These are phyloP conservation scores for Pyronema domesticum DNA, from an alignment of 495 filamentous ascomycete species.

Conservation along the genomic window DNA sequence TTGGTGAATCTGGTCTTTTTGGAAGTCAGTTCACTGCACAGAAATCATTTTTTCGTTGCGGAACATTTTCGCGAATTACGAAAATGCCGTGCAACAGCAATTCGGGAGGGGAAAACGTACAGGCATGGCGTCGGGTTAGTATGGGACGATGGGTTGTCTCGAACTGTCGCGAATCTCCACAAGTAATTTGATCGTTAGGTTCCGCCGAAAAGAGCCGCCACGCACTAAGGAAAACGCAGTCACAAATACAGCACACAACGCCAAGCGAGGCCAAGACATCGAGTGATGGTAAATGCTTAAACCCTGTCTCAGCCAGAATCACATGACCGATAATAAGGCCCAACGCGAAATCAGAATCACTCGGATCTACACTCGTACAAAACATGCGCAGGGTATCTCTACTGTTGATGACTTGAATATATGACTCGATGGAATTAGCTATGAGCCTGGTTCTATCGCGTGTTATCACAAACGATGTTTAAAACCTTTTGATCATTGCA, in stretches of 20 bases:
- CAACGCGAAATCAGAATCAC: no score
- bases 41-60: conserved; percentile 4
- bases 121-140: conserved; percentile 17
- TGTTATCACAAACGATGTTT: no score
- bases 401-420: no score
- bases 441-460: no score
- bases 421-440: no score
- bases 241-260: background rate
- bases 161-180: background rate
- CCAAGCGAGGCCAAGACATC: background rate
- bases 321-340: no score
- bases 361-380: no score
- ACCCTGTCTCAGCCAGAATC: no score
- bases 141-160: background rate
- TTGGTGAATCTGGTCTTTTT: conserved; percentile 24
- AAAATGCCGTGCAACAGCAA: conserved; percentile 1
- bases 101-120: conserved; percentile 25
- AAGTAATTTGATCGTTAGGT: background rate
- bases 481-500: no score
- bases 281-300: background rate
- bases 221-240: background rate
- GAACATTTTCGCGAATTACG: background rate
- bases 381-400: no score
- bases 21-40: background rate
- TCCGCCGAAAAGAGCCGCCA: background rate